Conservation (phyloP, 805 yeast species). For the Kluyveromyces nonfermentans region DNA sequence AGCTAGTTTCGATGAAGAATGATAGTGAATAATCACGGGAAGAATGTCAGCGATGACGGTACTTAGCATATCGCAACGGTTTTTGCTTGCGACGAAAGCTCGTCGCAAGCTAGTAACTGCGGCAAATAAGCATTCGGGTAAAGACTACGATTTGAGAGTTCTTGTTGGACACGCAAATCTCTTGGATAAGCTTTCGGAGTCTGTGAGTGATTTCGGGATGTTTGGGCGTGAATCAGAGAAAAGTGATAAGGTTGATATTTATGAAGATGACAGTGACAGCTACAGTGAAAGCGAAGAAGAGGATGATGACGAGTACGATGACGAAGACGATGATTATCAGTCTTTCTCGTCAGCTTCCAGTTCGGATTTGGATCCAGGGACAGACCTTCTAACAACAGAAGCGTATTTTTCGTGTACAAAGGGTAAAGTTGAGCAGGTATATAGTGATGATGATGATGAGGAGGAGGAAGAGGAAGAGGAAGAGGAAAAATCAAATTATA, state of each 20-base stretch:
- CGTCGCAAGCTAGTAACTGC: constrained; percentile 16
- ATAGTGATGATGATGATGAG: too few species aligned
- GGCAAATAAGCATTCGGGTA: constrained; percentile 11
- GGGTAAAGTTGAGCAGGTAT: too few species aligned
- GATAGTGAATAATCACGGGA: background rate
- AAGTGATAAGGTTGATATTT: constrained; percentile 9
- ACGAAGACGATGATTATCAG: background rate
- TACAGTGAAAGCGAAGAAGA: constrained; percentile 16
- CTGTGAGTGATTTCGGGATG: constrained; percentile 2
- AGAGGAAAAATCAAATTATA: constrained; percentile 1
- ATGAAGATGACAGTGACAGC: constrained; percentile 12
- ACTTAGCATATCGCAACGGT: constrained; percentile 6
- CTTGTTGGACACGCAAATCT: constrained; percentile 29
- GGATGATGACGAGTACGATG: constrained; percentile 2
- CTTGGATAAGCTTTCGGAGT: constrained; percentile 16
- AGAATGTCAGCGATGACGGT: background rate
- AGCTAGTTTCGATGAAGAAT: background rate
- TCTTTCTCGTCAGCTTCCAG: background rate
- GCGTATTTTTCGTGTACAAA: too few species aligned
- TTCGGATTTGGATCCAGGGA: background rate
- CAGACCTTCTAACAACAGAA: too few species aligned
- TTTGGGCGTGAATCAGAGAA: background rate
- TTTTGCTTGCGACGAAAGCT: constrained; percentile 15
- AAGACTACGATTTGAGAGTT: constrained; percentile 20
- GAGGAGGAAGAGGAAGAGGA: too few species aligned